Percentiles rank a stretch among this genome's conserved stretches.
These are phyloP conservation scores for Epichloe brachyelytri DNA, from an alignment of 2,329 filamentous ascomycete species.

Conservation along the genomic window DNA sequence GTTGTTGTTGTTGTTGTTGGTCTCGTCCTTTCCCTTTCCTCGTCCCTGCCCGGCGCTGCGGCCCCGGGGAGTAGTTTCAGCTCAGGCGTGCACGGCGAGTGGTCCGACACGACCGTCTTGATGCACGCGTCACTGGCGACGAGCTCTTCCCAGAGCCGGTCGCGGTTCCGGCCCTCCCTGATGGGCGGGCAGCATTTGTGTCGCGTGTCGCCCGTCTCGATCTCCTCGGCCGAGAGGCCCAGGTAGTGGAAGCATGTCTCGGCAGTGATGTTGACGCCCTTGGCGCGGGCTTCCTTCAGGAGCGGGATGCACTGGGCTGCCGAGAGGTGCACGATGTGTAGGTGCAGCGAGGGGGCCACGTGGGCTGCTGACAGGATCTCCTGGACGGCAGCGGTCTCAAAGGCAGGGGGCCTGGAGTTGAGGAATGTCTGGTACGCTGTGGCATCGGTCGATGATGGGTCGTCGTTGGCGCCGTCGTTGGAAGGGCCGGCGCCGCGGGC, in stretches of 20 bases:
- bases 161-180: conserved; percentile 66
- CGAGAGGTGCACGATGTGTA: conserved; percentile 90
- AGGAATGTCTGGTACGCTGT: conserved; percentile 83
- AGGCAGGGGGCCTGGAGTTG: conserved; percentile 73
- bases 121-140: conserved; percentile 62
- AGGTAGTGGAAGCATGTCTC: conserved; percentile 97
- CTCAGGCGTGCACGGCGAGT: conserved; percentile 91
- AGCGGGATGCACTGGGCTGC: conserved; percentile 80
- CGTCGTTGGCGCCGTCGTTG: background rate
- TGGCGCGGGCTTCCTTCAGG: conserved; percentile 56
- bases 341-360: conserved; percentile 64
- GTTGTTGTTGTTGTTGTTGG: background rate
- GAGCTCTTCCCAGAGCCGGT: conserved; percentile 78
- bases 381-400: conserved; percentile 83
- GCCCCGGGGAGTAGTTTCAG: conserved; percentile 68
- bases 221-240: conserved; percentile 67
- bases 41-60: background rate
- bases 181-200: conserved; percentile 96
- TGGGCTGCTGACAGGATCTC: conserved; percentile 74
- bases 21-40: background rate
- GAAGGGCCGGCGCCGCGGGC: conserved; percentile 60
- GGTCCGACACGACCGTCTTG: conserved; percentile 83
- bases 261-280: conserved; percentile 75
- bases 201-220: conserved; percentile 72
- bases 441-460: conserved; percentile 31